Evolutionary conservation across 1,284 basidiomycete genomes (phyloP), one percentile per base, ranked within the genome.

Genomic region (Ganoderma meredithae): DNA sequence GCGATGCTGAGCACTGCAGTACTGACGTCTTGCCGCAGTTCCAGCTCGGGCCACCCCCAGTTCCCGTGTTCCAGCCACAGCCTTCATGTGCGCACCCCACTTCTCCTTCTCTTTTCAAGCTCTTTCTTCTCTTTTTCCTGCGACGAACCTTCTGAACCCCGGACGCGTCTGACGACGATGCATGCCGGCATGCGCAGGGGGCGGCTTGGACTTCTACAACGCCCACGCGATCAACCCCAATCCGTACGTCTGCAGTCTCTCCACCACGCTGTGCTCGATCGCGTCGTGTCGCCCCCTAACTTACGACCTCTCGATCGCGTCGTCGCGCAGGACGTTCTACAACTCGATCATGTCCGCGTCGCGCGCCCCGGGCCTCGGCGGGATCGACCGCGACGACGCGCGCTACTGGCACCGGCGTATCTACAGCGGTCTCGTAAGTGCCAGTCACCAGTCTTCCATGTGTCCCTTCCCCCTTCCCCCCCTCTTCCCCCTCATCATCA

Each of bases 141-240:
- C 13, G 52, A 9, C 36, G 41, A 41, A 55, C 27, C 33, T 31
- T 53, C 63, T 15, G 3, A 31, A 31, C 27, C 27, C 60, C 22
- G 13, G 17, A 64, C 61, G 71, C 71, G 22, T 49, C 47, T 13
- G 10, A 25, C 10, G 22, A 49, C 13, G 22, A 3, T 47, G 22
- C 22, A 7, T 36, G 33, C 33, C 33, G 1, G 68, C 64, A 70
- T 9, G 6, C 9, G n/a, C 74, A 89, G 88, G 88, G 88, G 80
- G 83, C 65, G 89, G 88, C 19, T 73, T 80, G 66, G 88, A 91
- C 73, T 91, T 84, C 75, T 90, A 87, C 78, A 83, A 83, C 55
- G 89, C 90, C 17, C 88, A 89, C 74, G 85, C 87, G 36, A 74
- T 79, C 60, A 84, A 81, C 72, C 80, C 84, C 60, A 87, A 90